Percentiles rank a stretch among this genome's conserved stretches.
Evolutionary conservation across 2,329 filamentous ascomycete genomes (phyloP).

Genomic region (Paracorniculantispora psalliotae): DNA sequence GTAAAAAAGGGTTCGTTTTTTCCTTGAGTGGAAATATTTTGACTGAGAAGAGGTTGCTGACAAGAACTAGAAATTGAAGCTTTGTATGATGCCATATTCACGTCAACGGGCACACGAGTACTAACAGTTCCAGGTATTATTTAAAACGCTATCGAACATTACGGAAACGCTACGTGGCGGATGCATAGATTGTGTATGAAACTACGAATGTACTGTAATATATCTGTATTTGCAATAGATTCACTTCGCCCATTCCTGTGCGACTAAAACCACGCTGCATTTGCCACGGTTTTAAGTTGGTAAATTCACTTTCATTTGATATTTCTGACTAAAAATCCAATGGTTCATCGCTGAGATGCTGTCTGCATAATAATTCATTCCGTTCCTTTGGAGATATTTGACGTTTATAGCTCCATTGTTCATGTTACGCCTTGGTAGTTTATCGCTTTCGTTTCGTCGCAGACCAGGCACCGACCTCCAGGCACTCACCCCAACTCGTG

Average conservation of each 20-base stretch:
- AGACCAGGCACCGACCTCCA: constrained; percentile 83
- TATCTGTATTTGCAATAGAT: background rate
- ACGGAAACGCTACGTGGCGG: constrained; percentile 68
- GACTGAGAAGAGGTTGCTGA: background rate
- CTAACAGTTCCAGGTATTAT: constrained; percentile 63
- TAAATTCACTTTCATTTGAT: background rate
- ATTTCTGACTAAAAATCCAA: background rate
- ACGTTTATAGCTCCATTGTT: background rate
- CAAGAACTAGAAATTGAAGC: constrained; percentile 72
- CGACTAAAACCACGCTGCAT: too few species aligned
- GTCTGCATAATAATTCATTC: background rate
- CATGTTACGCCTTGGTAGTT: too few species aligned
- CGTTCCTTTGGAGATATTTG: too few species aligned
- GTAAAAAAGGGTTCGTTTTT: constrained; percentile 75
- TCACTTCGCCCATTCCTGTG: too few species aligned
- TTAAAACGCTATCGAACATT: constrained; percentile 85
- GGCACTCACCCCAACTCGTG: constrained; percentile 76
- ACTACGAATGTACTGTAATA: background rate
- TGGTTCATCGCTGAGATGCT: constrained; percentile 1
- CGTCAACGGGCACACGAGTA: background rate
- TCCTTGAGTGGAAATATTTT: too few species aligned
- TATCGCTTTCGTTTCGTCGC: constrained; percentile 61
- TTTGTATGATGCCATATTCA: constrained; percentile 57
- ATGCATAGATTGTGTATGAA: constrained; percentile 20
- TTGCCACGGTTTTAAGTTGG: too few species aligned